Base-by-base conservation (phyloP, 139 green algal species). In the Chlorella ohadii region DNA sequence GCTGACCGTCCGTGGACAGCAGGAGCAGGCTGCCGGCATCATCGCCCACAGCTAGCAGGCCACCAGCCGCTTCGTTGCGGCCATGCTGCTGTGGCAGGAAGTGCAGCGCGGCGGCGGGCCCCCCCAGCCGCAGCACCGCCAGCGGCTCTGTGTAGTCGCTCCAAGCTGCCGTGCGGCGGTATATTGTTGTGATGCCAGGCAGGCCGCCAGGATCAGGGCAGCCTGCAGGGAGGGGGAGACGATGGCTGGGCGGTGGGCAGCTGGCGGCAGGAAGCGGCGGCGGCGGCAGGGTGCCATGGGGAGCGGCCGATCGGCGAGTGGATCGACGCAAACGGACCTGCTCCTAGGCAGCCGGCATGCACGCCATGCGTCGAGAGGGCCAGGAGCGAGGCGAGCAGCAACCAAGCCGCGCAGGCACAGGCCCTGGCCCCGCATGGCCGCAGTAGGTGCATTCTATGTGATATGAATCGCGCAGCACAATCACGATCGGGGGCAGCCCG, bases 71-170 rank as follows among this genome's bases (percentile, higher is more conserved):
- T 13, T 59, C 51, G 51, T 9, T 22, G 2, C 22, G 51, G 51
- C 51, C 51, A 13, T 13, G 51, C 51, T 20, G 51, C 51, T 9
- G 51, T 13, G 78, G 78, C 61, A 83, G 39, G 31, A 47, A 83
- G 63, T 74, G 78, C 78, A 83, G 39, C 17, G 78, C 38, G 5
- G 39, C 44, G 5, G 41, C 28, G 17, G 78, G 33, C 63, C 73
- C 63, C 16, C 38, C 63, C 63, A 83, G 78, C 38, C n/a, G 61
- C 78, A 74, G 41, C 63, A 51, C 63, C 4, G 78, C 78, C 27
- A 83, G 28, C n/a, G 78, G 78, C 63, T 65, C 63, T 31, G 78
- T 44, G 56, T 47, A 73, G 41, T 73, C 78, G 0, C 6, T 1
- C 78, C 78, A 83, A 31, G 61, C 6, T 23, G 36, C 41, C 3